phyloP scores from a whole-genome alignment of 306 rosid species.

The Styphnolobium japonicum region DNA sequence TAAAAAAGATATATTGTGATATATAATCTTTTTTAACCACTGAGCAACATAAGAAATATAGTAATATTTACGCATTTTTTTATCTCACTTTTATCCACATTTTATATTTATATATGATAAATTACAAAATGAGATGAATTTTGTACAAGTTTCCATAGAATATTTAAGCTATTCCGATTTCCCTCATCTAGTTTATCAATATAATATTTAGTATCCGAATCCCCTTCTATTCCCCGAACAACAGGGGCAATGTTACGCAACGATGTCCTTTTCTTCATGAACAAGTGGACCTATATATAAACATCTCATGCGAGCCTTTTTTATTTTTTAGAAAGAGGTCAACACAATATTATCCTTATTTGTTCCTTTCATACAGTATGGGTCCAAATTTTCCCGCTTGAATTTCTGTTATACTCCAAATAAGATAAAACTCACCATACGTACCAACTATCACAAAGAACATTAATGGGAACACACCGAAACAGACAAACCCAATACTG shows the following conservation, averaged over 20 bases:
- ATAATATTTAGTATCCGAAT: not conserved
- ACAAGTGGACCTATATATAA: not conserved
- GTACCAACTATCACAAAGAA: not conserved
- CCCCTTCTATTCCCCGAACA: not conserved
- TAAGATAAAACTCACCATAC: not conserved
- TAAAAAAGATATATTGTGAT: not conserved
- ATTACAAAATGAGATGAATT: not conserved
- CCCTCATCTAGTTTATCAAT: not conserved
- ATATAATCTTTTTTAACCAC: no score
- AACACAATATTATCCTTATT: not conserved
- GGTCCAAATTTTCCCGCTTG: not conserved
- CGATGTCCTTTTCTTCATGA: not conserved
- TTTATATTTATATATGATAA: not conserved
- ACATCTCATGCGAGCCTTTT: not conserved
- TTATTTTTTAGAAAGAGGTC: not conserved
- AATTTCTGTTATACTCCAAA: not conserved
- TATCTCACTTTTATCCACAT: no score
- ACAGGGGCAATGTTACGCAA: not conserved
- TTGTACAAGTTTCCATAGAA: no score
- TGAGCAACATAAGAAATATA: no score
- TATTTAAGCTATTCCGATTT: not conserved
- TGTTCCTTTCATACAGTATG: not conserved
- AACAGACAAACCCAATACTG: not conserved
- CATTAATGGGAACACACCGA: not conserved
- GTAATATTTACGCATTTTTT: no score